Percentiles rank a stretch among this genome's conserved stretches.
Conservation (phyloP, 2,329 filamentous ascomycete species). For the Scytalidium lignicola region DNA sequence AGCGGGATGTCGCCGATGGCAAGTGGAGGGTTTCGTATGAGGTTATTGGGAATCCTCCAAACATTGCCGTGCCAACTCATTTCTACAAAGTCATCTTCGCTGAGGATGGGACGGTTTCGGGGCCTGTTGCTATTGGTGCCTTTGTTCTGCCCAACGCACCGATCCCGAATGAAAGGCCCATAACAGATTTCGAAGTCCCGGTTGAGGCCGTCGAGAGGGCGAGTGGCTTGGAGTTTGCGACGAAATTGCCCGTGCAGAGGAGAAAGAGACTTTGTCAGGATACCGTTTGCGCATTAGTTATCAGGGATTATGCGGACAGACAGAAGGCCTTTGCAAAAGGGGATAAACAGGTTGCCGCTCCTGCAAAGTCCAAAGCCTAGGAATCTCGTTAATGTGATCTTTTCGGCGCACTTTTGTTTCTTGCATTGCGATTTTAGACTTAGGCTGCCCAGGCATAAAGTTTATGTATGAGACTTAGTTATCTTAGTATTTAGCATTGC, state of each 20-base stretch:
- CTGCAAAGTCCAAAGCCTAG: constrained; percentile 24
- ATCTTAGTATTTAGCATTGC: background rate
- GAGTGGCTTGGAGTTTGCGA: constrained; percentile 85
- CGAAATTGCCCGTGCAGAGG: constrained; percentile 67
- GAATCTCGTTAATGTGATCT: constrained; percentile 7
- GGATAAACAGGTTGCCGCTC: constrained; percentile 8
- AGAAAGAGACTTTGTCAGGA: constrained; percentile 81
- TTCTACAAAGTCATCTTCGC: constrained; percentile 99
- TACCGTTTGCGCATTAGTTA: constrained; percentile 73
- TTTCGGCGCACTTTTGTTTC: background rate
- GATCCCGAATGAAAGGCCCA: constrained; percentile 81
- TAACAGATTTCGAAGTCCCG: constrained; percentile 91
- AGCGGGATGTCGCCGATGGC: constrained; percentile 72
- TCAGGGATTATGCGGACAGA: constrained; percentile 68
- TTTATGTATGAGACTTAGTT: background rate
- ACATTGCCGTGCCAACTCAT: constrained; percentile 93
- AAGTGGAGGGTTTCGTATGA: constrained; percentile 97
- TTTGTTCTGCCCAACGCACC: constrained; percentile 91
- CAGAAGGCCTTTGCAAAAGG: constrained; percentile 49
- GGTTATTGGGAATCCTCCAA: constrained; percentile 88
- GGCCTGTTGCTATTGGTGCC: constrained; percentile 82
- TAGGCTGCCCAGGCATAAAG: background rate
- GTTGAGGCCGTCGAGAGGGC: constrained; percentile 89
- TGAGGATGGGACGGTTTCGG: constrained; percentile 67
- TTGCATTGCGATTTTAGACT: background rate